Evolutionary conservation across 306 rosid genomes (phyloP), one percentile per base, ranked within the genome.

Genomic region (Leucaena leucocephala): DNA sequence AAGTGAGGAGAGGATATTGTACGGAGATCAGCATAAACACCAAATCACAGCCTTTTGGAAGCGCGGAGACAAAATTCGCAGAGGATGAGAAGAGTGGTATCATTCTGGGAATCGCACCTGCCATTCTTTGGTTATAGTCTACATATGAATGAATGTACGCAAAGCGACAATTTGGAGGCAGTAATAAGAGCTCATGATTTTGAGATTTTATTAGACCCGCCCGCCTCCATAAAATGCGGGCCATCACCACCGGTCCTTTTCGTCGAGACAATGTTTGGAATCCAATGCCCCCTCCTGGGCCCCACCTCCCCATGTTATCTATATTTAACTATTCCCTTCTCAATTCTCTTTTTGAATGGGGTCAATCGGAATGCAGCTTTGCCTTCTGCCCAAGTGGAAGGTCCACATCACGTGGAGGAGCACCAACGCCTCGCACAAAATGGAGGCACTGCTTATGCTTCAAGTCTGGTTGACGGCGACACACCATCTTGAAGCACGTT

Each of bases 251-350:
- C 27, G 27, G 27, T 27, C 27, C 27, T 27, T 27, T 27, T 70
- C 85, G 16, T 27, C 43, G 62, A 80, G 68, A 87, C 91, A 80
- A 78, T 50, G 33, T 73, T 71, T 75, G 84, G 91, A 87, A 87
- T 87, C 91, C 91, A 64, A 87, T 85, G 89, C 84, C 38, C 59
- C 67, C 57, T 72, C 80, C 55, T 34, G 36, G 38, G 27, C 34
- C 71, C 71, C 71, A 3, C 49, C 1, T 3, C 61, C 61, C 0
- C 61, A 4, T 62, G 36, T 42, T 82, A 69, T 75, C 80, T 55
- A 68, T 34, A 45, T 64, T 27, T 3, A 43, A 33, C 74, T 27
- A 27, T 27, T 27, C 27, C 27, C 27, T 27, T 27, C 27, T 27
- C 8, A 1, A n/a, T 55, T 55, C 6, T 22, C 27, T 19, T 8